These are phyloP conservation scores for Serendipita sp. DNA, from an alignment of 768 basidiomycete species.

Conservation along the genomic window DNA sequence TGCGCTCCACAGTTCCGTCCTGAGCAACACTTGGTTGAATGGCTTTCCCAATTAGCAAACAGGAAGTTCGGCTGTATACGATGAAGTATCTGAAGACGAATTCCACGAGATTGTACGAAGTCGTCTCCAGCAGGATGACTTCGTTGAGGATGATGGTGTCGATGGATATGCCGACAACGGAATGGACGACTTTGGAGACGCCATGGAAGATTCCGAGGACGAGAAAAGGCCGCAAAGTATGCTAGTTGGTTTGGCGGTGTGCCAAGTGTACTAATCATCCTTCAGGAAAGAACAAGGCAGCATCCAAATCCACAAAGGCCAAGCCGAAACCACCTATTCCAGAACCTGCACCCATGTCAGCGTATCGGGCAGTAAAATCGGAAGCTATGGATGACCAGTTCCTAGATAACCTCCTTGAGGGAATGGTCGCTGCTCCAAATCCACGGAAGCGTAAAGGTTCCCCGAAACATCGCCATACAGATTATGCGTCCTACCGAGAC, in stretches of 20 bases:
- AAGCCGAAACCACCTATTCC: conserved; percentile 34
- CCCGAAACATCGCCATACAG: not conserved
- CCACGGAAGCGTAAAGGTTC: conserved; percentile 9
- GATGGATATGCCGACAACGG: conserved; percentile 91
- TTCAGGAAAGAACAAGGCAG: conserved; percentile 28
- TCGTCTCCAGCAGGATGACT: conserved; percentile 75
- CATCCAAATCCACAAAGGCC: conserved; percentile 26
- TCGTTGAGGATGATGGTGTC: conserved; percentile 86
- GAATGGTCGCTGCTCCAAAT: conserved; percentile 34
- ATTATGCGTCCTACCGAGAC: not conserved
- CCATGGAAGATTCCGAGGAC: conserved; percentile 29
- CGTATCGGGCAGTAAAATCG: conserved; percentile 62
- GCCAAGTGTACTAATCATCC: conserved; percentile 6
- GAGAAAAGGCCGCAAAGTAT: conserved; percentile 38
- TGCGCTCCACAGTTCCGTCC: not conserved
- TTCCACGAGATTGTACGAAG: conserved; percentile 73
- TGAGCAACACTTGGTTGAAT: not conserved
- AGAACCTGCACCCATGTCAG: conserved; percentile 42
- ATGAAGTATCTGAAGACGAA: conserved; percentile 78
- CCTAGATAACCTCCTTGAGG: conserved; percentile 64
- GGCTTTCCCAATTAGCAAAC: conserved; percentile 11
- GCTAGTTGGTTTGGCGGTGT: not conserved
- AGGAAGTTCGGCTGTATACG: conserved; percentile 60
- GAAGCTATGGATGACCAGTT: conserved; percentile 77
- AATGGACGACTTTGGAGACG: conserved; percentile 77